These are phyloP conservation scores for Rhizophora apiculata DNA, from an alignment of 345 rosid genomes.

Conservation along the genomic window DNA sequence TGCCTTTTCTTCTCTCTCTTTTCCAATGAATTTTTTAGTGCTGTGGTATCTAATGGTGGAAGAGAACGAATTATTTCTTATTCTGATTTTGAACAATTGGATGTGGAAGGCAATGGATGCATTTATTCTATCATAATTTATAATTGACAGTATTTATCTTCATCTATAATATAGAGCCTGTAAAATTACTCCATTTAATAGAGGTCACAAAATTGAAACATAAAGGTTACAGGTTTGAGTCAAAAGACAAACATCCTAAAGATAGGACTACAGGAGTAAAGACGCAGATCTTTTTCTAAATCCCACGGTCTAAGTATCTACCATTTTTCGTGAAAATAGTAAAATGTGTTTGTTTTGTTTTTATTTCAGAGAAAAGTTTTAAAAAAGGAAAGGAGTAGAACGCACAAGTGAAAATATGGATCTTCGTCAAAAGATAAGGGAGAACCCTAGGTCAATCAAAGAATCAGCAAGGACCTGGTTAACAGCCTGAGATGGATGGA, in stretches of 20 bases:
- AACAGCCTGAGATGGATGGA: slow-evolving; percentile 91
- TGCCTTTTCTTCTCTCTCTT: neutral
- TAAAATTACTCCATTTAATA: too few species aligned
- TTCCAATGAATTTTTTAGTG: neutral
- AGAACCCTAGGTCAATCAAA: slow-evolving; percentile 57
- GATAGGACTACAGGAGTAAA: too few species aligned
- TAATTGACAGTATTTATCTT: neutral
- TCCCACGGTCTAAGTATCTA: too few species aligned
- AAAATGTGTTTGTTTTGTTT: too few species aligned
- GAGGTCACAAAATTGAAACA: neutral
- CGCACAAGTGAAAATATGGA: neutral
- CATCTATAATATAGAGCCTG: neutral
- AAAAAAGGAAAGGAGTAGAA: slow-evolving; percentile 2
- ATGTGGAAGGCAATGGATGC: neutral
- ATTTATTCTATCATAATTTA: neutral
- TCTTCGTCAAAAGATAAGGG: slow-evolving; percentile 40
- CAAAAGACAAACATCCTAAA: too few species aligned
- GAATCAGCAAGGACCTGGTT: slow-evolving; percentile 74
- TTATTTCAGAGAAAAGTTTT: too few species aligned
- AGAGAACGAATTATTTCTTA: neutral
- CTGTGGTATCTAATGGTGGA: neutral
- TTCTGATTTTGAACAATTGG: neutral
- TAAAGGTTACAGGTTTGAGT: too few species aligned
- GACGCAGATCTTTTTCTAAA: too few species aligned
- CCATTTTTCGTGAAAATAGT: too few species aligned